These are phyloP conservation scores for Gilbertella persicaria DNA, from an alignment of 371 early-diverging fungal species.

Conservation along the genomic window DNA sequence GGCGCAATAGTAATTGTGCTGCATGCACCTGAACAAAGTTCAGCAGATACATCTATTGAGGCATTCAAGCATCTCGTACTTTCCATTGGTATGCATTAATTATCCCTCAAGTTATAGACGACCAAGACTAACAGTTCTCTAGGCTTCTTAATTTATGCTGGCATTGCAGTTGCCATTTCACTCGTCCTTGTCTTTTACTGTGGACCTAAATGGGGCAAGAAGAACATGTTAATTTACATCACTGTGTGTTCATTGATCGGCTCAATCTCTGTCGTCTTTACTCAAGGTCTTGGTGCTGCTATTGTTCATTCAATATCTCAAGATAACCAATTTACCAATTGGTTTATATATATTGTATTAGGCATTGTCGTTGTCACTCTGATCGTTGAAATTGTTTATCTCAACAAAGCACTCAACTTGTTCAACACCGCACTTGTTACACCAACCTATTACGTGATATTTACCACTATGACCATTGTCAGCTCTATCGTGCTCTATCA, in stretches of 20 bases:
- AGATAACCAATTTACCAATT: constrained; percentile 84
- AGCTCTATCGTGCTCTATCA: constrained; percentile 87
- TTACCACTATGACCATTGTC: constrained; percentile 90
- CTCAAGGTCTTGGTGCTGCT: constrained; percentile 90
- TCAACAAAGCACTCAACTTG: constrained; percentile 93
- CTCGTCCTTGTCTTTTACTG: constrained; percentile 74
- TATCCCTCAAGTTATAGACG: neutral
- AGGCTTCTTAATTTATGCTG: constrained; percentile 83
- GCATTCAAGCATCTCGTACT: constrained; percentile 77
- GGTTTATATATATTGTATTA: constrained; percentile 86
- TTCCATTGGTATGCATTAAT: constrained; percentile 59
- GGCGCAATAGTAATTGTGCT: constrained; percentile 90
- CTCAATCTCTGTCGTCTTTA: constrained; percentile 91
- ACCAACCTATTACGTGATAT: constrained; percentile 92
- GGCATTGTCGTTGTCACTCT: constrained; percentile 77
- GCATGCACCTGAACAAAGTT: constrained; percentile 89
- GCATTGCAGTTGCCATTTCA: constrained; percentile 61
- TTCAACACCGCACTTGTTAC: constrained; percentile 92
- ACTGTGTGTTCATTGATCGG: constrained; percentile 88
- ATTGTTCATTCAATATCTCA: constrained; percentile 81
- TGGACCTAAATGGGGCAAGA: constrained; percentile 84
- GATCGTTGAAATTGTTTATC: constrained; percentile 89
- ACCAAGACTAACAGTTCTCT: neutral
- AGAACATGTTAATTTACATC: constrained; percentile 86
- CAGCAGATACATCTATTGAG: constrained; percentile 74